Base-by-base conservation (phyloP, 2,329 filamentous ascomycete species). In the Ilyonectria robusta region DNA sequence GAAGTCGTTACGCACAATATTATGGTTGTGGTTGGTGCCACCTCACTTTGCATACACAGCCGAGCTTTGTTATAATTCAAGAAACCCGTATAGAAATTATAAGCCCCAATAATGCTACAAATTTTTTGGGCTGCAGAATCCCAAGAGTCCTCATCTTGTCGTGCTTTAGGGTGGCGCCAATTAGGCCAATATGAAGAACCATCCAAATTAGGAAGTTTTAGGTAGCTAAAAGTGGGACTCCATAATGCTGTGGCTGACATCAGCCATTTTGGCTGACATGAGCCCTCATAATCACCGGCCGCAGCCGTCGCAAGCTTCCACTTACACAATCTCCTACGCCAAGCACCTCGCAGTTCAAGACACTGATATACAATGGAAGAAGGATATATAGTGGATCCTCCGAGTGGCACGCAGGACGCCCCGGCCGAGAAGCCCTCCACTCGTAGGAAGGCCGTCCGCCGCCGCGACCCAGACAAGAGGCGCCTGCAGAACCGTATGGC, bases 401-500 rank as follows among this genome's bases (percentile, higher is more conserved):
- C 37, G 23, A 42, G 26, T 29, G 40, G 59, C 35, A 19, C 17
- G 15, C 60, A 53, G 23, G 19, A 31, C 17, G 26, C n/a, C 17
- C 35, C 57, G 19, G 23, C 62, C 31, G 63, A 46, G 37, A 65
- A 59, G 35, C 44, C 55, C 26, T 21, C 56, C 40, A 31, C 31
- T 7, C 56, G 42, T 4, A 72, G 64, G 63, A 72, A 68, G 48
- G 62, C 55, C 8, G 62, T 66, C 7, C 70, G 73, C 6, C 70
- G 73, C 17, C 73, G 73, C 13, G 72, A 76, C 50, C 74, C 72
- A 2, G 76, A 72, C 46, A 76, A 75, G 40, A 65, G 76, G 54
- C 70, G 74, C 2, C 33, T 72, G 56, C 76, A 78, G 57, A 78
- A 78, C 31, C 76, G 74, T 17, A 59, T 70, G 54, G 75, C 76